phyloP scores from a whole-genome alignment of 768 basidiomycete species.

The Favolaschia claudopus region DNA sequence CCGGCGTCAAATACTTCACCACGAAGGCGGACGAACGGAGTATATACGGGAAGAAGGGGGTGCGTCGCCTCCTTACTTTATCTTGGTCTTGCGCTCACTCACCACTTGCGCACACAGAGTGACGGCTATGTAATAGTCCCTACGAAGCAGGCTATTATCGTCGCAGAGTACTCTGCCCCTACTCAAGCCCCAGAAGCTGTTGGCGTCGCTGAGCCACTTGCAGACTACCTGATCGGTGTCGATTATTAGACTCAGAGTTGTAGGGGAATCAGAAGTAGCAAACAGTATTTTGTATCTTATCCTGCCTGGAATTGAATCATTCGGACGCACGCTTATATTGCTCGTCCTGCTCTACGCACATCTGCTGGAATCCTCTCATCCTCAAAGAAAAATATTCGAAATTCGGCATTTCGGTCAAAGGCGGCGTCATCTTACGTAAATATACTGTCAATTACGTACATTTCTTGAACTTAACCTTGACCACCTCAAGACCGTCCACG shows the following conservation, averaged over 20 bases:
- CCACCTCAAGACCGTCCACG: constrained; percentile 65
- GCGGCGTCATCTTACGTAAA: too few relatives aligned
- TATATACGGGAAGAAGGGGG: constrained; percentile 81
- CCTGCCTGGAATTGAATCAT: constrained; percentile 10
- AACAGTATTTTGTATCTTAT: constrained; percentile 24
- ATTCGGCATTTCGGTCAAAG: too few relatives aligned
- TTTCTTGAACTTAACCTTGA: neutral
- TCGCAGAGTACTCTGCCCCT: constrained; percentile 76
- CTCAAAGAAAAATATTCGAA: too few relatives aligned
- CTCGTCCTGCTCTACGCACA: too few relatives aligned
- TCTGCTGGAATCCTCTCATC: too few relatives aligned
- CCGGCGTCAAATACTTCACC: constrained; percentile 79
- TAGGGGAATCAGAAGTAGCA: constrained; percentile 9
- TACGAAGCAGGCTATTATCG: constrained; percentile 86
- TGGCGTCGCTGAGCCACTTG: constrained; percentile 69
- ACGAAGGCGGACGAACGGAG: constrained; percentile 56
- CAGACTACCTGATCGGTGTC: constrained; percentile 75
- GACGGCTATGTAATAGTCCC: constrained; percentile 80
- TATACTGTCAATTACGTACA: too few relatives aligned
- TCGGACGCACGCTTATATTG: neutral
- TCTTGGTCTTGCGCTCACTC: neutral
- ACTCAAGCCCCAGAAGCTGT: constrained; percentile 72
- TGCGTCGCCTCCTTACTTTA: constrained; percentile 45
- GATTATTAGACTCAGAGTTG: constrained; percentile 53
- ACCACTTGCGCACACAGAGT: constrained; percentile 50